Percentiles rank a stretch among this genome's conserved stretches.
phyloP scores from a whole-genome alignment of 2,329 filamentous ascomycete species.

The Endocalyx cinctus region DNA sequence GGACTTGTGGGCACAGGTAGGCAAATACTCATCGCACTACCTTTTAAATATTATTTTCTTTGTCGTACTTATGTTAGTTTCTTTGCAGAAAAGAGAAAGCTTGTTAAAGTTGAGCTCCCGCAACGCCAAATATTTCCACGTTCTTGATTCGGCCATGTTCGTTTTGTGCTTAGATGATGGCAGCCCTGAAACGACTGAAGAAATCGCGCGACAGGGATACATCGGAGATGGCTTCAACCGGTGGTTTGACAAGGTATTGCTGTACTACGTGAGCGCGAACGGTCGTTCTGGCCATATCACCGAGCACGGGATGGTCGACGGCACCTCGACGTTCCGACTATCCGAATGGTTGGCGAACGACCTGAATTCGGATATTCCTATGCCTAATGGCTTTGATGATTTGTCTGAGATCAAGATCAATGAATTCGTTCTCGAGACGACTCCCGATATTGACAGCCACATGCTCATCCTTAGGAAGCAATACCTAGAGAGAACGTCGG shows the following conservation, averaged over 20 bases:
- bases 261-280: slow-evolving; percentile 6
- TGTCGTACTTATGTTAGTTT: too few relatives aligned
- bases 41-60: too few relatives aligned
- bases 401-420: background rate
- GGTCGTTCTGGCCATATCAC: slow-evolving; percentile 4
- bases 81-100: background rate
- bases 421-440: background rate
- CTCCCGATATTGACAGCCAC: background rate
- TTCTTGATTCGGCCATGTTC: slow-evolving; percentile 7
- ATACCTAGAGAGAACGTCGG: background rate
- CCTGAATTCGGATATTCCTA: background rate
- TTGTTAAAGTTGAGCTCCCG: slow-evolving; percentile 1
- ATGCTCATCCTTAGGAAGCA: background rate
- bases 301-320: slow-evolving; percentile 8
- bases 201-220: slow-evolving; percentile 2
- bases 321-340: slow-evolving; percentile 1
- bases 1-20: slow-evolving; percentile 6
- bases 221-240: slow-evolving; percentile 8
- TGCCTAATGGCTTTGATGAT: background rate
- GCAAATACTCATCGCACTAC: too few relatives aligned
- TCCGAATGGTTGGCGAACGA: background rate
- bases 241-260: slow-evolving; percentile 10
- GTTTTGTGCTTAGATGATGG: slow-evolving; percentile 7
- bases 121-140: slow-evolving; percentile 4
- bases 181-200: slow-evolving; percentile 4